A percentile compares a stretch with the other conserved stretches of the same genome.
These are phyloP conservation scores for Gypsophila paniculata DNA, from an alignment of 179 eudicot genomes.

Conservation along the genomic window DNA sequence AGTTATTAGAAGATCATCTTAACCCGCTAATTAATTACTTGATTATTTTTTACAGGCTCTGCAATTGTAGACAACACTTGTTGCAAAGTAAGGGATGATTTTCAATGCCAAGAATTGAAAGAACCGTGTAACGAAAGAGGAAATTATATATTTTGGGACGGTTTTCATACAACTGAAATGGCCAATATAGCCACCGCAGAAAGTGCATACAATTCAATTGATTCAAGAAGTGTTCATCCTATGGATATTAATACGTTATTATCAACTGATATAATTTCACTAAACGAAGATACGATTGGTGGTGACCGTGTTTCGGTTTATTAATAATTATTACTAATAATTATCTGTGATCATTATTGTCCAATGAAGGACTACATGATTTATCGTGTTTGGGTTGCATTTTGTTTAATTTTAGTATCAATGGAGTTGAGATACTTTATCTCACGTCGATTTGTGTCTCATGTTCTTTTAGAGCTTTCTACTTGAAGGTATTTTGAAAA, in stretches of 20 bases:
- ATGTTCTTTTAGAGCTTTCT: no score
- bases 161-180: constrained; percentile 27
- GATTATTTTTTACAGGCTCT: background rate
- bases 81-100: constrained; percentile 23
- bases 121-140: constrained; percentile 21
- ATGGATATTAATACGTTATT: constrained; percentile 29
- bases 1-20: no score
- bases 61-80: background rate
- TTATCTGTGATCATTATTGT: background rate
- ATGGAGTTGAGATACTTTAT: no score
- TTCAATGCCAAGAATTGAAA: constrained; percentile 16
- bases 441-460: no score
- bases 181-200: constrained; percentile 11
- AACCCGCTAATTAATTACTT: no score
- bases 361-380: no score
- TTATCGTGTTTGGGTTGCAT: no score
- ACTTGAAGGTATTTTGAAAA: no score
- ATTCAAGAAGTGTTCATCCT: constrained; percentile 26
- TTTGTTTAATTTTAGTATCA: no score
- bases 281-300: background rate
- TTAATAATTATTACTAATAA: background rate
- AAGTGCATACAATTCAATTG: constrained; percentile 11
- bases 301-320: background rate
- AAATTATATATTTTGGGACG: constrained; percentile 27
- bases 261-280: background rate